Conservation (phyloP, 164 flowering plant genomes). For the Sextonia rubra region DNA sequence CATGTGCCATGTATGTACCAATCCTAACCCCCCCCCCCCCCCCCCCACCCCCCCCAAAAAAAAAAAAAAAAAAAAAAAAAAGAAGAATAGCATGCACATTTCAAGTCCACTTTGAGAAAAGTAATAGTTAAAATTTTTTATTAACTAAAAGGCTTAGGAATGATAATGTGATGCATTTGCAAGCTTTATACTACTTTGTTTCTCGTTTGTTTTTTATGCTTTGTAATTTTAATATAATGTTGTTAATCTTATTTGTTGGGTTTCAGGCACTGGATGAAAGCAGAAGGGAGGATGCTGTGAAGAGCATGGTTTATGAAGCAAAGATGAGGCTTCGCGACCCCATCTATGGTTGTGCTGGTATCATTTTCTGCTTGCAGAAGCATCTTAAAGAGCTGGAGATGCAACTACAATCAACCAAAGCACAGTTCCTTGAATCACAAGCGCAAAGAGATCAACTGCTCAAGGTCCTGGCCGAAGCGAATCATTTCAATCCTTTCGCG, state of each 20-base stretch:
- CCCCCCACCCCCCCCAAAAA: too few relatives aligned
- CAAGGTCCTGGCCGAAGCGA: conserved; percentile 19
- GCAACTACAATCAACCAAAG: conserved; percentile 37
- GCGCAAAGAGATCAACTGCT: conserved; percentile 22
- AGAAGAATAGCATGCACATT: too few relatives aligned
- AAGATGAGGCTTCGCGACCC: conserved; percentile 60
- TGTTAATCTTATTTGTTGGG: not conserved
- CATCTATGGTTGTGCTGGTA: conserved; percentile 67
- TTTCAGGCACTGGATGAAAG: conserved; percentile 35
- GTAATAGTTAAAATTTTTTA: too few relatives aligned
- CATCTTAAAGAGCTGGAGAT: conserved; percentile 59
- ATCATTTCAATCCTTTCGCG: not conserved
- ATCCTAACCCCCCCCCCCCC: too few relatives aligned
- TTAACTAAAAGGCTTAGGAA: too few relatives aligned
- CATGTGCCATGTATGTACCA: too few relatives aligned
- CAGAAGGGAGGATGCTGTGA: conserved; percentile 59
- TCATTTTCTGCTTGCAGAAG: conserved; percentile 59
- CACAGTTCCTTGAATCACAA: conserved; percentile 4
- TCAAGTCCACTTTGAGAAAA: too few relatives aligned
- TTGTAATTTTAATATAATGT: too few relatives aligned
- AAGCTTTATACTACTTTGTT: not conserved
- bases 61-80: too few relatives aligned
- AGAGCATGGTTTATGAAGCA: conserved; percentile 62
- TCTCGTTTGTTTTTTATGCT: too few relatives aligned
- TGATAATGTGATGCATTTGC: not conserved